phyloP scores from a whole-genome alignment of 257 asterid genomes.

The Solanum habrochaites region DNA sequence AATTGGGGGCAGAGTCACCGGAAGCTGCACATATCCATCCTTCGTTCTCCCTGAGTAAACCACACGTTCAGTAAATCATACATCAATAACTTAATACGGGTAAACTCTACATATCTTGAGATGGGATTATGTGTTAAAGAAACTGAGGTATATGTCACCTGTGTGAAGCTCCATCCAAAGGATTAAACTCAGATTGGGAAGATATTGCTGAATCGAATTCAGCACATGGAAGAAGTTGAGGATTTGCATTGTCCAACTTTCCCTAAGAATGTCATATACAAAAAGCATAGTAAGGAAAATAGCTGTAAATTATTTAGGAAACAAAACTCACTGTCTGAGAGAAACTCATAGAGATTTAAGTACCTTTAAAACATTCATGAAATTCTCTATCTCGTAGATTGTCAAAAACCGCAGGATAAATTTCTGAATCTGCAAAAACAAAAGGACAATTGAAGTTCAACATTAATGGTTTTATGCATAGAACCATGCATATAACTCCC shows the following conservation, averaged over 20 bases:
- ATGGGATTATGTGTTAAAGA: not conserved
- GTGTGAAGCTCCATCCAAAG: constrained; percentile 29
- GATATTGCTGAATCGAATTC: constrained; percentile 30
- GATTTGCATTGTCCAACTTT: constrained; percentile 23
- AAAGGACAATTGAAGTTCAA: not conserved
- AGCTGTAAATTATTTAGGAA: not conserved
- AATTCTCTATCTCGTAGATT: constrained; percentile 38
- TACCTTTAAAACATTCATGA: constrained; percentile 63
- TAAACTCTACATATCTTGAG: not conserved
- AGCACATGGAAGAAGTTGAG: constrained; percentile 19
- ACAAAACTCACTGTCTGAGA: not conserved
- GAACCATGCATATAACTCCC: not conserved
- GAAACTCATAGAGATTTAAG: not conserved
- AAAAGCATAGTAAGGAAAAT: not conserved
- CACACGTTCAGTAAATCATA: not conserved
- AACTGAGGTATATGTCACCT: constrained; percentile 15
- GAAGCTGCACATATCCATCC: constrained; percentile 23
- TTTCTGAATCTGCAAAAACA: constrained; percentile 54
- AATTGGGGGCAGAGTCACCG: constrained; percentile 21
- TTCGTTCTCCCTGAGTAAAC: constrained; percentile 22
- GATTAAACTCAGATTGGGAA: constrained; percentile 55
- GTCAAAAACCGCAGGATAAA: constrained; percentile 52
- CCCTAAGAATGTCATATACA: constrained; percentile 25
- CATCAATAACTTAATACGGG: not conserved
- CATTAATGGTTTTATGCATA: not conserved